A percentile compares a stretch with the other conserved stretches of the same genome.
phyloP scores from a whole-genome alignment of 192 early-diverging fungal species.

The Thamnidium elegans region DNA sequence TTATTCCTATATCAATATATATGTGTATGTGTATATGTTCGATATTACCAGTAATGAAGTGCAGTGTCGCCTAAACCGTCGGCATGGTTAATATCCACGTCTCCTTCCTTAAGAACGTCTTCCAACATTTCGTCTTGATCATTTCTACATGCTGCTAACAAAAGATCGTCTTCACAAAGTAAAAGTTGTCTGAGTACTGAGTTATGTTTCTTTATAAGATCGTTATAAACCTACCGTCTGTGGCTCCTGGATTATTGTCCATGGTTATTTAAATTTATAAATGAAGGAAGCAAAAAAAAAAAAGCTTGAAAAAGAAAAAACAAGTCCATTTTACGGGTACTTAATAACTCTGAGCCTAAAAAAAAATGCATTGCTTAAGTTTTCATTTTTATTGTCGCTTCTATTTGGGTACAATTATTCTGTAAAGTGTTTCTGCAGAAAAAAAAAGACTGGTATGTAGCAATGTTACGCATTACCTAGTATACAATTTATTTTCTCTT shows the following conservation, averaged over 20 bases:
- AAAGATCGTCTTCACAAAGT: constrained; percentile 54
- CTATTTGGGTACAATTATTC: no score
- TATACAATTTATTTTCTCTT: no score
- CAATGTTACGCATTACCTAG: no score
- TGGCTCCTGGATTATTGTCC: neutral
- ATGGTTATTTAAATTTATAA: neutral
- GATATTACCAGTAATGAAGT: constrained; percentile 60
- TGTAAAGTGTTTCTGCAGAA: no score
- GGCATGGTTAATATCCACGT: constrained; percentile 56
- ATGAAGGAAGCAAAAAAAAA: neutral
- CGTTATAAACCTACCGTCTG: neutral
- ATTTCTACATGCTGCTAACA: constrained; percentile 68
- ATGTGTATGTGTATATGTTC: neutral
- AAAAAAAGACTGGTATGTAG: no score
- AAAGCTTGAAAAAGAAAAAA: neutral
- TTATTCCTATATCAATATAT: neutral
- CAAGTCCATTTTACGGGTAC: no score
- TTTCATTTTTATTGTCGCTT: no score
- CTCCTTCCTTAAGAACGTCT: constrained; percentile 49
- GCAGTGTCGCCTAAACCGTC: constrained; percentile 66
- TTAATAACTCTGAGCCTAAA: no score
- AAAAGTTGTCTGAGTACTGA: neutral
- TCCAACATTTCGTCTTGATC: constrained; percentile 67
- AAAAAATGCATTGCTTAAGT: no score
- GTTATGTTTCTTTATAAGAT: neutral